Conservation (phyloP, 1,284 basidiomycete genomes). For the Ustilago hordei region DNA sequence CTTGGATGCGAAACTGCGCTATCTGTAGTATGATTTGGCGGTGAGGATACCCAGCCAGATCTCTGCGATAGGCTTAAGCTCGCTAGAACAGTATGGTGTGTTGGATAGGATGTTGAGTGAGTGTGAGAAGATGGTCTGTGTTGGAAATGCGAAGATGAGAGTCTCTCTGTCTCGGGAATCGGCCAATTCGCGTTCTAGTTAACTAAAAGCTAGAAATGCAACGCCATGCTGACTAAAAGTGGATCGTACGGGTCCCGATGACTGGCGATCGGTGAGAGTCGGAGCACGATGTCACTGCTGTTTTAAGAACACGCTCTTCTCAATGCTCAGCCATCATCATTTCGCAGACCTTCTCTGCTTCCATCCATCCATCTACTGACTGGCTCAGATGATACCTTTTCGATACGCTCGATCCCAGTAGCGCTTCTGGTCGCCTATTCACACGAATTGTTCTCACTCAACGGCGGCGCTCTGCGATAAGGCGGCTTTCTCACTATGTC, state of each 20-base stretch:
- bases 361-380: slow-evolving; percentile 17
- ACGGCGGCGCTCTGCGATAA: background rate
- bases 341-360: background rate
- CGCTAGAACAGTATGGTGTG: background rate
- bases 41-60: too few relatives aligned
- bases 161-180: slow-evolving; percentile 14
- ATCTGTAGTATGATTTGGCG: too few relatives aligned
- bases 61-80: too few relatives aligned
- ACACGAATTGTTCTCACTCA: background rate
- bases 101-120: background rate
- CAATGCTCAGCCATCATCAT: slow-evolving; percentile 13
- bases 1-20: background rate
- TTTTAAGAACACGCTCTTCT: slow-evolving; percentile 1
- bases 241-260: too few relatives aligned
- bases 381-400: background rate
- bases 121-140: background rate
- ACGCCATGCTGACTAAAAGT: background rate
- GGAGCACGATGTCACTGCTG: too few relatives aligned
- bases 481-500: slow-evolving; percentile 29
- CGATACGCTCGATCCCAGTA: background rate
- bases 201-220: slow-evolving; percentile 18
- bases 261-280: too few relatives aligned
- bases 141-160: slow-evolving; percentile 10
- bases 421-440: background rate
- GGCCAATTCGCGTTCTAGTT: slow-evolving; percentile 14